Evolutionary conservation across 306 rosid species (phyloP).

Genomic region (barrel medic (Medicago truncatula)): MtrunA17r5.0-ANR NC_053045.1:52468501-52469000

Average conservation of each 20-base stretch:
- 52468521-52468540: conserved; percentile 76
- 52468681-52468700: conserved; percentile 18
- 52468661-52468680: conserved; percentile 17
- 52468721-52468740: conserved; percentile 1
- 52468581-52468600: conserved; percentile 37
- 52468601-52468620: neutral
- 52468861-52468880: conserved; percentile 78
- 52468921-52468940: conserved; percentile 38
- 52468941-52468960: neutral
- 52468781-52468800: conserved; percentile 77
- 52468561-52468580: conserved; percentile 96
- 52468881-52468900: conserved; percentile 94
- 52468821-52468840: conserved; percentile 77
- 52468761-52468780: conserved; percentile 74
- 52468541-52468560: conserved; percentile 98
- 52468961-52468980: conserved; percentile 14
- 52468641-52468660: neutral
- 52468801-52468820: conserved; percentile 87
- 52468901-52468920: conserved; percentile 80
- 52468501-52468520: conserved; percentile 96
- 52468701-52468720: neutral
- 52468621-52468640: neutral
- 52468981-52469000: conserved; percentile 72
- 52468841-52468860: conserved; percentile 75
- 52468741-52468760: conserved; percentile 22